Conservation (phyloP, 2,329 filamentous ascomycete genomes). For the Cladosporium cucumerinum region DNA sequence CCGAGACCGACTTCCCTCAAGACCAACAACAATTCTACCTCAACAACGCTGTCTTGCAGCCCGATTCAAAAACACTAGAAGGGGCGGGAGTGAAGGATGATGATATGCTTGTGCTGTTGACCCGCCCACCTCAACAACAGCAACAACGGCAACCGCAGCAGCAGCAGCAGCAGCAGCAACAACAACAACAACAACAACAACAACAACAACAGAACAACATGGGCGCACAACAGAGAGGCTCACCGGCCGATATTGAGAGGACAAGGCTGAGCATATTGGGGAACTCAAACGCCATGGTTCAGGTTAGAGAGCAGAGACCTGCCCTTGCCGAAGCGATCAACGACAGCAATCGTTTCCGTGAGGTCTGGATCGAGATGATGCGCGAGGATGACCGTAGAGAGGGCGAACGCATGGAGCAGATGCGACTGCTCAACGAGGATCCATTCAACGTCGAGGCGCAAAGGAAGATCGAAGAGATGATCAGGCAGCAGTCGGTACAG, state of each 20-base stretch:
- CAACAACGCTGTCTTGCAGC: constrained; percentile 76
- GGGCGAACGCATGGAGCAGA: constrained; percentile 74
- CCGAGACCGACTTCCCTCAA: constrained; percentile 71
- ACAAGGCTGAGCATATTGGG: constrained; percentile 79
- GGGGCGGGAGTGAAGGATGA: constrained; percentile 78
- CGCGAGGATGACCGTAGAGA: constrained; percentile 70
- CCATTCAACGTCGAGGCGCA: constrained; percentile 93
- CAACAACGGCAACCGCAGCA: constrained; percentile 40
- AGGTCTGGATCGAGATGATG: constrained; percentile 65
- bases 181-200: constrained; percentile 28
- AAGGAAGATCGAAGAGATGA: constrained; percentile 91
- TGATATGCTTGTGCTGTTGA: constrained; percentile 87
- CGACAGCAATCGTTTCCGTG: constrained; percentile 71
- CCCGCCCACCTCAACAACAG: constrained; percentile 49
- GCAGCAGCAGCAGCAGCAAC: constrained; percentile 40
- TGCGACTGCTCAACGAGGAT: constrained; percentile 83
- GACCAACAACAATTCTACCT: constrained; percentile 80
- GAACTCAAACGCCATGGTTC: constrained; percentile 67
- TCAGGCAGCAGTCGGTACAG: constrained; percentile 89
- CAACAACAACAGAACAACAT: constrained; percentile 29
- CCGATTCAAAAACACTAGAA: constrained; percentile 76
- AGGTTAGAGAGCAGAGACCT: constrained; percentile 69
- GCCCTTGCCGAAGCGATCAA: constrained; percentile 73
- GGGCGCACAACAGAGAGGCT: constrained; percentile 33
- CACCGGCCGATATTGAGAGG: constrained; percentile 64